Evolutionary conservation across 2,329 filamentous ascomycete genomes (phyloP).

Genomic region (Eurotiales sp.): DNA sequence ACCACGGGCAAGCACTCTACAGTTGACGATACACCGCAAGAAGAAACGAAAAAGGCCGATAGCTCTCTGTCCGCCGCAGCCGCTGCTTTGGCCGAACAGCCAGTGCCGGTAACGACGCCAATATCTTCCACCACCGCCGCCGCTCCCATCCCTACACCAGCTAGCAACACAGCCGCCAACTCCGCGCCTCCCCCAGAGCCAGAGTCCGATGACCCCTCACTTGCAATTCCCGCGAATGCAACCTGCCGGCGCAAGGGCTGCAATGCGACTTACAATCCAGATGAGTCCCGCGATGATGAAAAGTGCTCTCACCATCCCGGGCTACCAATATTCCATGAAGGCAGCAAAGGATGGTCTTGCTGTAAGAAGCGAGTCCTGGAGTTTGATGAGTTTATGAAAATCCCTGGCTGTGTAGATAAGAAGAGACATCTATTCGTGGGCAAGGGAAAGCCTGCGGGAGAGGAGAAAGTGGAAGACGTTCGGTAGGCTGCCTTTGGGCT

Average conservation of each 20-base stretch:
- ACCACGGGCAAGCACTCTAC: conserved; percentile 90
- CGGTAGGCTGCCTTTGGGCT: conserved; percentile 50
- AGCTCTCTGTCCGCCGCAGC: conserved; percentile 15
- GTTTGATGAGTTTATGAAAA: conserved; percentile 97
- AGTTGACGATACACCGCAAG: conserved; percentile 64
- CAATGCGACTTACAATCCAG: conserved; percentile 59
- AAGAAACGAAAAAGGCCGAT: conserved; percentile 40
- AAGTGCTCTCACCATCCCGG: conserved; percentile 86
- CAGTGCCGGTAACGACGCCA: conserved; percentile 19
- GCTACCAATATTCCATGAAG: conserved; percentile 91
- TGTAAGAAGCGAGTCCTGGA: conserved; percentile 93
- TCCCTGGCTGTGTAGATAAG: conserved; percentile 84
- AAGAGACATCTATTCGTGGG: conserved; percentile 78
- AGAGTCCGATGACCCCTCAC: conserved; percentile 77
- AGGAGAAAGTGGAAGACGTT: conserved; percentile 75
- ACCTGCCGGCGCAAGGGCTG: conserved; percentile 77
- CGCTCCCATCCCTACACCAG: conserved; percentile 23
- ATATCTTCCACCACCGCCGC: conserved; percentile 28
- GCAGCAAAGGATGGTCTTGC: conserved; percentile 95
- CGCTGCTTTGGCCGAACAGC: conserved; percentile 15
- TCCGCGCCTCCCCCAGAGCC: conserved; percentile 58
- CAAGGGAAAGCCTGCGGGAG: conserved; percentile 61
- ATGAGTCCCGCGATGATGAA: conserved; percentile 62
- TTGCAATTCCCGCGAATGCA: conserved; percentile 69
- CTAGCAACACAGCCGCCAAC: conserved; percentile 23